These are phyloP conservation scores for Cyclotella baltica DNA, from an alignment of 108 stramenopile genomes.

Conservation along the genomic window DNA sequence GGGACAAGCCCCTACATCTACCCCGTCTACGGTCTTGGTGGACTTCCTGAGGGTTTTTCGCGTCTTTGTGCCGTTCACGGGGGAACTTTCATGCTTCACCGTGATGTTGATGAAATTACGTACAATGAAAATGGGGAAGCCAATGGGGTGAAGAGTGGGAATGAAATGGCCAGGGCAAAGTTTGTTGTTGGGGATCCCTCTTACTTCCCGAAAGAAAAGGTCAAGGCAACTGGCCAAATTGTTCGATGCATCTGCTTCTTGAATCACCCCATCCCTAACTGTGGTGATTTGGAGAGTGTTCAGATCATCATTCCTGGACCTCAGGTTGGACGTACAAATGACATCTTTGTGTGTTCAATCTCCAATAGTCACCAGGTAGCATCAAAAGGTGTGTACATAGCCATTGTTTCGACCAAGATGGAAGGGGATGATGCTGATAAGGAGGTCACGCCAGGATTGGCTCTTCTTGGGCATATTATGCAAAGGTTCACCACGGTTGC, in stretches of 20 bases:
- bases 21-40: conserved; percentile 98
- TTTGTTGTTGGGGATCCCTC: conserved; percentile 98
- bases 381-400: conserved; percentile 92
- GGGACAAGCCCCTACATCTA: conserved; percentile 98
- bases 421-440: conserved; percentile 93
- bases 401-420: conserved; percentile 96
- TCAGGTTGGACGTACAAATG: conserved; percentile 94
- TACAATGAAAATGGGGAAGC: conserved; percentile 89
- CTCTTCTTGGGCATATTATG: conserved; percentile 92
- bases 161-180: conserved; percentile 95
- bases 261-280: conserved; percentile 95
- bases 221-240: conserved; percentile 84
- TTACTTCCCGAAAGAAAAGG: conserved; percentile 91
- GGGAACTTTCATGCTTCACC: conserved; percentile 99
- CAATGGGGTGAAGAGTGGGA: conserved; percentile 89
- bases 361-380: conserved; percentile 78
- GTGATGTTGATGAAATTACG: conserved; percentile 96
- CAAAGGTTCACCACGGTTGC: conserved; percentile 94
- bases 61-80: conserved; percentile 99
- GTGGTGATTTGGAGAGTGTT: conserved; percentile 88
- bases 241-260: conserved; percentile 98
- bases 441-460: conserved; percentile 94
- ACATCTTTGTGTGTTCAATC: conserved; percentile 97
- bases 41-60: conserved; percentile 98
- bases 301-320: conserved; percentile 99